These are phyloP conservation scores for Rhizopus stolonifer DNA, from an alignment of 371 early-diverging fungal genomes.

Conservation along the genomic window DNA sequence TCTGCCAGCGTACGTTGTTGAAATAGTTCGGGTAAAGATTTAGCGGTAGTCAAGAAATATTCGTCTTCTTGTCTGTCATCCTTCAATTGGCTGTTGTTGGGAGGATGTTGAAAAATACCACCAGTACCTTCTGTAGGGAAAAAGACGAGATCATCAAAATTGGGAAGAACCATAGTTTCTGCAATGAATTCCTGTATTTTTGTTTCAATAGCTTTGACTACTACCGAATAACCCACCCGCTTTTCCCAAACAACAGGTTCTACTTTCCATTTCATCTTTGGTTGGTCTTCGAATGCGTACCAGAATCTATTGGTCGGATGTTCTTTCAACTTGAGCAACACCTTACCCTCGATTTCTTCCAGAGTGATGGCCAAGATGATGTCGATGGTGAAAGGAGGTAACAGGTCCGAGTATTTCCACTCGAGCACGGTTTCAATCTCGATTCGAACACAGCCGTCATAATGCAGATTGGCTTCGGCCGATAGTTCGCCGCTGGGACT, in stretches of 20 bases:
- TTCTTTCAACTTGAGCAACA: slow-evolving; percentile 78
- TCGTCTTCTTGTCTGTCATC: slow-evolving; percentile 8
- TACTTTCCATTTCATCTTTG: slow-evolving; percentile 76
- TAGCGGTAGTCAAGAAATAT: slow-evolving; percentile 22
- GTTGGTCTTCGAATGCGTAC: slow-evolving; percentile 85
- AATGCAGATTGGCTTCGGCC: slow-evolving; percentile 74
- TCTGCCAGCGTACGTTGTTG: not conserved
- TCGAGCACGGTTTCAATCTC: slow-evolving; percentile 71
- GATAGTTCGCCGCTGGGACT: slow-evolving; percentile 71
- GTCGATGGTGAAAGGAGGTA: slow-evolving; percentile 72
- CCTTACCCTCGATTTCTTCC: slow-evolving; percentile 70
- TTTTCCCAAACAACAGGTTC: slow-evolving; percentile 89
- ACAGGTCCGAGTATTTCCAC: slow-evolving; percentile 48
- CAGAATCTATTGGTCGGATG: slow-evolving; percentile 89
- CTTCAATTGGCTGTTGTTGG: not conserved
- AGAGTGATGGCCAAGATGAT: slow-evolving; percentile 77
- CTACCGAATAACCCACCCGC: slow-evolving; percentile 73
- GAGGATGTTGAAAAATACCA: slow-evolving; percentile 50
- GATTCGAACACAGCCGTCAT: slow-evolving; percentile 72
- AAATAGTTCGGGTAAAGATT: slow-evolving; percentile 30
- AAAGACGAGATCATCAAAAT: slow-evolving; percentile 90
- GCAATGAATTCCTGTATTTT: slow-evolving; percentile 81
- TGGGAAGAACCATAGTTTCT: slow-evolving; percentile 82
- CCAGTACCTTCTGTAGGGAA: slow-evolving; percentile 68
- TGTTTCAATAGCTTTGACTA: slow-evolving; percentile 82